Conservation (phyloP, 805 yeast species). For the Sugiyamaella smithiae region DNA sequence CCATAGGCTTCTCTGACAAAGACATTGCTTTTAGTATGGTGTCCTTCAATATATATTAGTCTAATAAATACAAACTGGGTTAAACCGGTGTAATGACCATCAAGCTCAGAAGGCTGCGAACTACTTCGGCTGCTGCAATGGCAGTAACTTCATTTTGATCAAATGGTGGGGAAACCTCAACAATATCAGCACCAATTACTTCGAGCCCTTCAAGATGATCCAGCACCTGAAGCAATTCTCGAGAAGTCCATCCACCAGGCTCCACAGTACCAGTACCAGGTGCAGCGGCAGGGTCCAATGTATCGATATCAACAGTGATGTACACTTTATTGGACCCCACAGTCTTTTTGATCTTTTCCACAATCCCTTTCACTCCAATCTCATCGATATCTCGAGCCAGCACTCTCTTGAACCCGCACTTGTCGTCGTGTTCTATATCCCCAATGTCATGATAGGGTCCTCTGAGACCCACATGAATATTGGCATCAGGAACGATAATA, state of each 20-base stretch:
- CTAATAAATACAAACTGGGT: too few relatives aligned
- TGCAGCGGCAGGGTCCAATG: slow-evolving; percentile 50
- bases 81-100: slow-evolving; percentile 25
- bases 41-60: too few relatives aligned
- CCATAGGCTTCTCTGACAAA: too few relatives aligned
- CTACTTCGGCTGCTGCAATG: slow-evolving; percentile 58
- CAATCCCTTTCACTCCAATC: slow-evolving; percentile 55
- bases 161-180: slow-evolving; percentile 66
- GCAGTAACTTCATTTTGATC: slow-evolving; percentile 57
- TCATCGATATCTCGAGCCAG: slow-evolving; percentile 67
- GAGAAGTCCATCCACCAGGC: slow-evolving; percentile 50
- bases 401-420: slow-evolving; percentile 59
- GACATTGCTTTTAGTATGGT: too few relatives aligned
- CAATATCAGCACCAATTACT: slow-evolving; percentile 70
- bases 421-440: slow-evolving; percentile 56
- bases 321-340: slow-evolving; percentile 13
- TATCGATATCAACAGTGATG: slow-evolving; percentile 47
- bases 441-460: slow-evolving; percentile 55
- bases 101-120: slow-evolving; percentile 40
- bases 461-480: slow-evolving; percentile 60
- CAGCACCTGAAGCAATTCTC: slow-evolving; percentile 53
- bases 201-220: slow-evolving; percentile 60
- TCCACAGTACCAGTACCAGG: slow-evolving; percentile 57
- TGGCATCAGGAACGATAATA: slow-evolving; percentile 44
- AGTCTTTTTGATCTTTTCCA: slow-evolving; percentile 41